Evolutionary conservation across 2,329 filamentous ascomycete genomes (phyloP), one percentile per base, ranked within the genome.

Genomic region (Lecanicillium sp.): DNA sequence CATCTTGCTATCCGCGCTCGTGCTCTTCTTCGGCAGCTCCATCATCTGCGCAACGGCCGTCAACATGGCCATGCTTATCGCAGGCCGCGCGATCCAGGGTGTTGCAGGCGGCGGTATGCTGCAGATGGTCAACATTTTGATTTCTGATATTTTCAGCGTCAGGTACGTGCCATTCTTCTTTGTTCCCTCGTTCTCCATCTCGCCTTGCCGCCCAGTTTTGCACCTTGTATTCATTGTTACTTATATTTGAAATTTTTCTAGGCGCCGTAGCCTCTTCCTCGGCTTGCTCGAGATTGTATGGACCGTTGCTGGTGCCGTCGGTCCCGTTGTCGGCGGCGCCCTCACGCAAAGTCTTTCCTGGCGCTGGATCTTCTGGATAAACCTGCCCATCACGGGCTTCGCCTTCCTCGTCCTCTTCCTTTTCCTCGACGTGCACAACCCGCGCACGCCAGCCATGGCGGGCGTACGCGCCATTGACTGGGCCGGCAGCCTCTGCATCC

Each of bases 251-350:
- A 21, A 30, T 23, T n/a, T 5, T 9, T 35, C 5, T 41, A 45
- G 49, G 39, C 51, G 61, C 44, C 58, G 66, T 14, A 68, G 73
- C 0, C 57, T 72, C 24, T 78, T 82, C 57, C 84, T 81, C 56
- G 83, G 82, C 1, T 65, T 87, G 39, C 77, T 85, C 47, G 81
- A 81, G 4, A 72, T 82, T 43, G 77, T 86, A 0, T 82, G 84
- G 84, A 81, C 81, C 2, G 60, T 84, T 17, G 82, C 84, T 3
- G 77, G 74, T 29, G 77, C 77, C 0, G 64, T 86, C n/a, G 85
- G 84, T 0, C 84, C 84, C 0, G 68, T 84, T 2, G 62, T 85
- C 1, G 65, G 84, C 15, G 85, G 85, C 7, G 74, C 77, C 0
- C 82, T 88, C 53, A 84, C 83, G 0, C 70, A 80, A 47, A 70